A percentile compares a stretch with the other conserved stretches of the same genome.
Evolutionary conservation across 2,329 filamentous ascomycete species (phyloP).

Genomic region (Botrytis porri): DNA sequence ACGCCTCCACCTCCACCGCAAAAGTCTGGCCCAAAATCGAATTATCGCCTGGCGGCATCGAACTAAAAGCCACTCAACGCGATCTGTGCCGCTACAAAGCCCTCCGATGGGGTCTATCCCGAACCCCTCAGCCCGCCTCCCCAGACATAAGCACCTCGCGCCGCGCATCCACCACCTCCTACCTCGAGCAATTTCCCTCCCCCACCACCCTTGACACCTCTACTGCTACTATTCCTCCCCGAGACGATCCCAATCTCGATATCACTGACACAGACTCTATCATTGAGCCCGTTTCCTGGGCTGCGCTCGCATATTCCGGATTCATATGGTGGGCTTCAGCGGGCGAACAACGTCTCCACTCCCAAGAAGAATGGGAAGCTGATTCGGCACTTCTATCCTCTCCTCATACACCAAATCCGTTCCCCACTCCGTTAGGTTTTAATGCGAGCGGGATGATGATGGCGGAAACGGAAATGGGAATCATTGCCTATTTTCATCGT

Average conservation of each 20-base stretch:
- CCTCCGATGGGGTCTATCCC: slow-evolving; percentile 61
- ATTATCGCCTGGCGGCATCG: slow-evolving; percentile 53
- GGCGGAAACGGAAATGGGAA: slow-evolving; percentile 59
- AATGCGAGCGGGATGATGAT: slow-evolving; percentile 9
- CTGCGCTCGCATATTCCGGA: slow-evolving; percentile 72
- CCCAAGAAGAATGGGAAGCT: slow-evolving; percentile 57
- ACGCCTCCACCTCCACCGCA: slow-evolving; percentile 55
- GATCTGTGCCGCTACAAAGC: slow-evolving; percentile 78
- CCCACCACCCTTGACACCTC: slow-evolving; percentile 22
- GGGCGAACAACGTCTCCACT: slow-evolving; percentile 64
- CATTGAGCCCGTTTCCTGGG: slow-evolving; percentile 64
- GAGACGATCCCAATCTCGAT: slow-evolving; percentile 43
- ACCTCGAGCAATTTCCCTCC: slow-evolving; percentile 27
- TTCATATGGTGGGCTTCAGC: slow-evolving; percentile 92
- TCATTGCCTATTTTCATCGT: slow-evolving; percentile 80
- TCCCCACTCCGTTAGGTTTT: slow-evolving; percentile 41
- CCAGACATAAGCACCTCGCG: slow-evolving; percentile 20
- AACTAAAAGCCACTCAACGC: slow-evolving; percentile 82
- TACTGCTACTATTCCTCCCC: slow-evolving; percentile 32
- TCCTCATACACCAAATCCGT: slow-evolving; percentile 15
- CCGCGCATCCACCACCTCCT: slow-evolving; percentile 19
- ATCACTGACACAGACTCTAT: slow-evolving; percentile 52
- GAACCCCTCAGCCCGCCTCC: slow-evolving; percentile 32
- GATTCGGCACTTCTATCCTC: slow-evolving; percentile 53
- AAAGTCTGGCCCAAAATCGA: slow-evolving; percentile 76